These are phyloP conservation scores for Hypoxylon lienhwacheense DNA, from an alignment of 495 filamentous ascomycete species.

Conservation along the genomic window DNA sequence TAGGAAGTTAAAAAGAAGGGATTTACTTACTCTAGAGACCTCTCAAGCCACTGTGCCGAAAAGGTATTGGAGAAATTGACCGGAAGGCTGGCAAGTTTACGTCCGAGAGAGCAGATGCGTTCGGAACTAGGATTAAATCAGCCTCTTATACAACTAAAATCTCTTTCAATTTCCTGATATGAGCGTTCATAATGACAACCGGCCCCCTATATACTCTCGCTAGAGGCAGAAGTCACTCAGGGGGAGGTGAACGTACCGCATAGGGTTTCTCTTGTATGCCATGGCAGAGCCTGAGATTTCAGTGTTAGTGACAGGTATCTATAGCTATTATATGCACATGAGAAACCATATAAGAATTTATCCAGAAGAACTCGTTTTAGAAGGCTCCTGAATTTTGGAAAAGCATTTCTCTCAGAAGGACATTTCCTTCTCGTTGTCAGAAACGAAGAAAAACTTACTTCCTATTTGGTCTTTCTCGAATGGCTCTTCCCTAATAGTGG, in stretches of 20 bases:
- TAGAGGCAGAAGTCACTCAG: background rate
- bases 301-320: slow-evolving; percentile 1
- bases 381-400: background rate
- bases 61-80: slow-evolving; percentile 76
- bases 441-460: slow-evolving; percentile 8
- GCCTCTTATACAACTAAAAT: background rate
- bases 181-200: too few species aligned
- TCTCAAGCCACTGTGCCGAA: slow-evolving; percentile 80
- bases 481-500: slow-evolving; percentile 77
- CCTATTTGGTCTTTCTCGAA: slow-evolving; percentile 81
- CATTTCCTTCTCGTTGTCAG: too few species aligned
- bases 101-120: slow-evolving; percentile 75
- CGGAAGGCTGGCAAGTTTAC: slow-evolving; percentile 66
- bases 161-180: too few species aligned
- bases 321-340: too few species aligned
- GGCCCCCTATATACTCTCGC: background rate
- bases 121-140: slow-evolving; percentile 71
- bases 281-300: slow-evolving; percentile 43
- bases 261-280: slow-evolving; percentile 86
- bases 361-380: too few species aligned
- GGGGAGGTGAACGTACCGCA: slow-evolving; percentile 5
- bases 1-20: background rate
- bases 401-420: background rate
- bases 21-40: slow-evolving; percentile 46
- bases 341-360: too few species aligned